Conservation (phyloP, 495 filamentous ascomycete genomes). For the Stereocaulon alpinum region DNA sequence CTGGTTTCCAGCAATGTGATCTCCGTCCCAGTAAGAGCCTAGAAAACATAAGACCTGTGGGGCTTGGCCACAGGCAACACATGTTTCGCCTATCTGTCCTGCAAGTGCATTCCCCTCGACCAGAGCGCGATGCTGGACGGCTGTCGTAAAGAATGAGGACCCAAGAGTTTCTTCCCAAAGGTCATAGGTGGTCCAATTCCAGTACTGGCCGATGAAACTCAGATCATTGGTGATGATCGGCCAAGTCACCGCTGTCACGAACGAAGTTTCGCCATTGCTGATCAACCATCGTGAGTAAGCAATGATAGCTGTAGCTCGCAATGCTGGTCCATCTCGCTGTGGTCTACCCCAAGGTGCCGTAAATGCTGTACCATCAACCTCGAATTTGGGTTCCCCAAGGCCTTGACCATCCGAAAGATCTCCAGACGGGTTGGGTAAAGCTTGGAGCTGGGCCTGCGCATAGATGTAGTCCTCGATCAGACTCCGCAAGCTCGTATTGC, state of each 20-base stretch:
- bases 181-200: constrained; percentile 43
- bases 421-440: constrained; percentile 45
- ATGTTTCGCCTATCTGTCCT: constrained; percentile 22
- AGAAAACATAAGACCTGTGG: constrained; percentile 43
- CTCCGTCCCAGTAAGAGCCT: constrained; percentile 38
- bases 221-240: constrained; percentile 48
- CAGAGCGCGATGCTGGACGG: constrained; percentile 30
- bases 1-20: constrained; percentile 34
- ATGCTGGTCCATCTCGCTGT: constrained; percentile 49
- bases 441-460: constrained; percentile 44
- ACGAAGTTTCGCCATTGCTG: constrained; percentile 33
- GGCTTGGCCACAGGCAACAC: constrained; percentile 36
- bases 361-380: constrained; percentile 43
- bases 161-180: constrained; percentile 62
- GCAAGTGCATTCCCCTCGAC: constrained; percentile 8
- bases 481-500: constrained; percentile 31
- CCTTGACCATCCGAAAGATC: constrained; percentile 38
- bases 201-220: constrained; percentile 61
- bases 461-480: constrained; percentile 44
- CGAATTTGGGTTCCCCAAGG: constrained; percentile 53
- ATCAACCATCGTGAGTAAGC: constrained; percentile 32
- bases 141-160: constrained; percentile 51
- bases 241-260: constrained; percentile 35
- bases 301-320: constrained; percentile 32
- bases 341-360: constrained; percentile 51